Base-by-base conservation (phyloP, 2,329 filamentous ascomycete species). In the Huntiella omanensis region DNA sequence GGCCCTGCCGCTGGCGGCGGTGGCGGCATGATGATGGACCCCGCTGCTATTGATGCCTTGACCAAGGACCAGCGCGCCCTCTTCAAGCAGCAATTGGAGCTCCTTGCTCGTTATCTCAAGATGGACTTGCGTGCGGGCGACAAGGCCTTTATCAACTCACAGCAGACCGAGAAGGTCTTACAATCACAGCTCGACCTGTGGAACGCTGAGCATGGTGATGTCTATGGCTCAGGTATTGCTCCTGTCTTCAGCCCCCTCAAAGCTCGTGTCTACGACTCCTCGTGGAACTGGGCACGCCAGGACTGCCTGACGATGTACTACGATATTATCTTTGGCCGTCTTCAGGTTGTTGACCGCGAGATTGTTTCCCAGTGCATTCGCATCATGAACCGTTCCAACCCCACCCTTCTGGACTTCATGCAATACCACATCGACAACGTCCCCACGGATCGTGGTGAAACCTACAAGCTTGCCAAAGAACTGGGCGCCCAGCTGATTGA, bases 381-480 rank as follows among this genome's bases (percentile, higher is more conserved):
- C 54, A 91, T 98, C 65, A 98, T 98, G 91, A 98, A 95, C 69
- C 83, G 91, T 52, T 94, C 91, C 33, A 98, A 96, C 60, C 91
- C 91, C 2, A 81, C 84, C 33, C 76, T 98, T 1, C 74, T 98
- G 49, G 88, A 98, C 55, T 98, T 95, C 64, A 98, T 98, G 91
- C 91, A 98, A 61, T 96, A 98, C 57, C 91, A 98, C 66, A 98
- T 98, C 58, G 91, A 98, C 58, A 91, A 96, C 68, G 96, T 88
- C 67, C 91, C 91, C 1, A 87, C 87, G 0, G 87, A 98, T 59
- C 81, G 88, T 43, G 91, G 91, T 49, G 91, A 98, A 67, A 98
- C 91, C 1, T 98, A 98, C 65, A 75, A 91, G 65, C 77, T 98
- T n/a, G 91, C 91, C 38, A 94, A 98, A 67, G 79, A 91, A 63